Evolutionary conservation across 306 rosid genomes (phyloP), one percentile per base, ranked within the genome.

Genomic region (Cucurbita pepo): DNA sequence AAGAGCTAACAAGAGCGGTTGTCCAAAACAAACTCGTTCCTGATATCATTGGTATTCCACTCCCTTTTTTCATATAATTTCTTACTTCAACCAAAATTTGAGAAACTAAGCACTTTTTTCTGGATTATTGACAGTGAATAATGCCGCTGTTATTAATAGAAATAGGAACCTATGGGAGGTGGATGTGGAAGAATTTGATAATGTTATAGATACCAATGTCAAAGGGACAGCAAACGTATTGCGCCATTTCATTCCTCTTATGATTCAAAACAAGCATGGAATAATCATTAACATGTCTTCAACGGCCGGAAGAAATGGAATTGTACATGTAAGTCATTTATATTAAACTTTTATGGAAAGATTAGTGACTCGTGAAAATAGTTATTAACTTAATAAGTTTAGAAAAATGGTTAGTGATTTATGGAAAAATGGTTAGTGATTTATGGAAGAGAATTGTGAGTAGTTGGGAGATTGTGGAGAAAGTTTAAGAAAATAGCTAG

Each of bases 1-100:
- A 85, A 57, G 87, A 87, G 36, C 59, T 90, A 77, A 90, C 90
- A 2, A 81, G 72, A 4, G 25, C 52, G 11, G 88, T 87, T 13
- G 19, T 75, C 79, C 90, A 85, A 55, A 79, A 79, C 22, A 86
- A 79, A 38, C 77, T 82, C 0, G 81, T 81, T 73, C 98, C 98
- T 0, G 91, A 92, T 70, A 85, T 92, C 51, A 76, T 92, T 22
- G 87, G 90, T 83, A 72, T 43, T 38, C 0, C 0, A 0, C 34
- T 30, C 34, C 3, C 34, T 30, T 30, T 30, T 30, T 30, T 30
- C 34, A 3, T 30, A 30, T 3, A 30, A 30, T 30, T 30, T 30
- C 34, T 30, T 30, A 3, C 34, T 30, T 30, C 3, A 30, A 30
- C 34, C 34, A 30, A 30, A 30, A 30, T 30, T 30, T 30, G 34